A percentile compares a stretch with the other conserved stretches of the same genome.
phyloP scores from a whole-genome alignment of 352 stramenopile genomes.

The Blastocystis sp. region DNA sequence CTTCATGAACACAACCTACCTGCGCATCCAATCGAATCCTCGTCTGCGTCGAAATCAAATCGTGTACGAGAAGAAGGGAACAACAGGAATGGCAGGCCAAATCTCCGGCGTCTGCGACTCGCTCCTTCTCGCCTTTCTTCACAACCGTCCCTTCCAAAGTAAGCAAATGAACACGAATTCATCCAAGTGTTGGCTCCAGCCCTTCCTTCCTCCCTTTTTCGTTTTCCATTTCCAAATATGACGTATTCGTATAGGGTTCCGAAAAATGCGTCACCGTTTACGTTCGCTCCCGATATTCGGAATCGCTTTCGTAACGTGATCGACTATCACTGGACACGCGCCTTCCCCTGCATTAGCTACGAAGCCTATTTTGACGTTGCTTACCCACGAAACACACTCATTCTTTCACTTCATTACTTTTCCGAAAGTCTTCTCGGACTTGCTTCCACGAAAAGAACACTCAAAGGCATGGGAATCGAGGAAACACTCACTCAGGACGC shows the following conservation, averaged over 20 bases:
- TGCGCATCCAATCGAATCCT: not conserved
- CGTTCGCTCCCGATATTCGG: not conserved
- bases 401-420: slow-evolving; percentile 20
- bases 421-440: not conserved
- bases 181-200: slow-evolving; percentile 11
- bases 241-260: not conserved
- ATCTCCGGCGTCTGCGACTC: slow-evolving; percentile 23
- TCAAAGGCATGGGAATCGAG: not conserved
- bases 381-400: not conserved
- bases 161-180: not conserved
- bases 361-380: not conserved
- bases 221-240: slow-evolving; percentile 10
- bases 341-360: not conserved
- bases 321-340: not conserved
- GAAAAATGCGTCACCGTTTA: not conserved
- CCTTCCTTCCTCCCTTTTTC: not conserved
- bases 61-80: slow-evolving; percentile 39
- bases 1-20: slow-evolving; percentile 41
- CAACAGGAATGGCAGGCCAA: slow-evolving; percentile 43
- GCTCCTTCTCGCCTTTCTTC: not conserved
- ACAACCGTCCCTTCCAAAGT: slow-evolving; percentile 21
- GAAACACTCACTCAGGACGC: not conserved
- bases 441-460: not conserved
- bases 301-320: slow-evolving; percentile 2
- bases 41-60: not conserved